Evolutionary conservation across 2,329 filamentous ascomycete species (phyloP).

Genomic region (Trichoderma pleuroti): DNA sequence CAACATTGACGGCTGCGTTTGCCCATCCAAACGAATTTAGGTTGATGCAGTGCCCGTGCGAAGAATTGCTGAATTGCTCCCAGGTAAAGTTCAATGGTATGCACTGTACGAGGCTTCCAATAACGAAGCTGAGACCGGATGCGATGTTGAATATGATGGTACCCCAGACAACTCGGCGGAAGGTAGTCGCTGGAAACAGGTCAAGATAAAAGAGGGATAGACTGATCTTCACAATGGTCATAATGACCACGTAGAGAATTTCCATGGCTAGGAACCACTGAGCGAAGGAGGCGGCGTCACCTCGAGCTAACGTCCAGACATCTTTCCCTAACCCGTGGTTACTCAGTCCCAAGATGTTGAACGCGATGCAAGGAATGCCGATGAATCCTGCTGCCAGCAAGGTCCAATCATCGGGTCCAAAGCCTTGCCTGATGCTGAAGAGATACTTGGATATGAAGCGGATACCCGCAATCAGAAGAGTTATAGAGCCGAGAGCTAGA

Average conservation of each 20-base stretch:
- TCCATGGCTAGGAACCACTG: constrained; percentile 33
- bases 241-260: constrained; percentile 38
- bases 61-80: constrained; percentile 38
- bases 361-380: constrained; percentile 24
- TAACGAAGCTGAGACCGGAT: constrained; percentile 32
- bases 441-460: constrained; percentile 26
- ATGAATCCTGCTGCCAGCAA: constrained; percentile 26
- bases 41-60: constrained; percentile 40
- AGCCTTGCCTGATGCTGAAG: constrained; percentile 30
- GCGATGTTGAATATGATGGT: constrained; percentile 32
- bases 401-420: constrained; percentile 33
- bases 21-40: constrained; percentile 40
- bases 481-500: constrained; percentile 22
- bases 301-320: constrained; percentile 31
- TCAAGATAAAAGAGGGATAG: constrained; percentile 42
- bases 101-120: constrained; percentile 38
- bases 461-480: constrained; percentile 21
- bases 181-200: constrained; percentile 35
- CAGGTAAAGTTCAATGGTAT: constrained; percentile 40
- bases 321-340: constrained; percentile 33
- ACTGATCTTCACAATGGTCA: constrained; percentile 40
- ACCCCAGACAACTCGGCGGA: constrained; percentile 34
- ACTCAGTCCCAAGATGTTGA: constrained; percentile 25
- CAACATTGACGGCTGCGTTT: constrained; percentile 41
- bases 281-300: constrained; percentile 24